A percentile compares a stretch with the other conserved stretches of the same genome.
These are phyloP conservation scores for Phytophthora agathidicida DNA, from an alignment of 352 stramenopile species.

Conservation along the genomic window DNA sequence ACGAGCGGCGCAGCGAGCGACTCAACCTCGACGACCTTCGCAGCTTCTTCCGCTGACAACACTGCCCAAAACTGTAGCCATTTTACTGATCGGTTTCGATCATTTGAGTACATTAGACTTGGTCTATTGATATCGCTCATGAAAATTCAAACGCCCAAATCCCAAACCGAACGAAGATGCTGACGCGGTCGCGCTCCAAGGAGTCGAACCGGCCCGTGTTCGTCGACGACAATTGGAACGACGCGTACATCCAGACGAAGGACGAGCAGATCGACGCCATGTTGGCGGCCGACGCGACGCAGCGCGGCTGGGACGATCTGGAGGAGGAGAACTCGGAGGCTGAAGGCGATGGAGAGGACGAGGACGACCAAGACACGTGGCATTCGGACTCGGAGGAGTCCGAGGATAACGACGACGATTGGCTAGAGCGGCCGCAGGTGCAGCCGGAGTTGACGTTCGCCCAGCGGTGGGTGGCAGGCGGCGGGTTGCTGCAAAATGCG, in stretches of 20 bases:
- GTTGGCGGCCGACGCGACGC: constrained; percentile 49
- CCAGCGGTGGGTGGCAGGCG: constrained; percentile 42
- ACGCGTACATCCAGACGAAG: constrained; percentile 83
- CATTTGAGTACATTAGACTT: constrained; percentile 1
- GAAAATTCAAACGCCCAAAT: constrained; percentile 19
- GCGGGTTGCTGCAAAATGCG: constrained; percentile 50
- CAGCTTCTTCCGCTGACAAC: constrained; percentile 61
- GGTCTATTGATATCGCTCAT: not conserved
- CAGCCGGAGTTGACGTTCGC: constrained; percentile 2
- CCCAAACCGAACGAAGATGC: constrained; percentile 42
- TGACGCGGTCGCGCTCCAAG: constrained; percentile 72
- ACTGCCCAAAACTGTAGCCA: too few species aligned
- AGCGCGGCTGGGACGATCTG: constrained; percentile 57
- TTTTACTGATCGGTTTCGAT: not conserved
- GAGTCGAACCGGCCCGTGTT: constrained; percentile 75
- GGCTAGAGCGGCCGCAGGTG: constrained; percentile 4
- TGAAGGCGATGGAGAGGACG: constrained; percentile 12
- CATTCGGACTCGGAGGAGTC: constrained; percentile 44
- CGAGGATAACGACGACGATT: constrained; percentile 31
- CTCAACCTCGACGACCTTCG: constrained; percentile 76
- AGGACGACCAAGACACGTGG: constrained; percentile 41
- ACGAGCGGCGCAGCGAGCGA: constrained; percentile 45
- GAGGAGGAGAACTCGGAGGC: constrained; percentile 46
- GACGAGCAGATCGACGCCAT: constrained; percentile 86
- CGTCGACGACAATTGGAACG: constrained; percentile 85